A percentile compares a stretch with the other conserved stretches of the same genome.
These are phyloP conservation scores for Gossypium ekmanianum DNA, from an alignment of 345 rosid genomes.

Conservation along the genomic window DNA sequence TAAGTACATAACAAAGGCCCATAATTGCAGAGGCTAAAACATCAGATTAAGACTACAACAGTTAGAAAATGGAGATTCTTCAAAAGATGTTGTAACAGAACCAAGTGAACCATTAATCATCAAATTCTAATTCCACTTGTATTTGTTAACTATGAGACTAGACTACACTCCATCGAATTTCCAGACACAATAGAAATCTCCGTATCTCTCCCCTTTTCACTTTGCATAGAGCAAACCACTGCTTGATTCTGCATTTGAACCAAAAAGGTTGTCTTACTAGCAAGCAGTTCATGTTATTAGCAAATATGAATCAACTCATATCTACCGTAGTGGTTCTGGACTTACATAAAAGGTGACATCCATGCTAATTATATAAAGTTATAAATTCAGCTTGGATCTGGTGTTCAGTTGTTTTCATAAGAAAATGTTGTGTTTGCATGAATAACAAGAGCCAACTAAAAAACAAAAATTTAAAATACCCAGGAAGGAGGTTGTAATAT, in stretches of 20 bases:
- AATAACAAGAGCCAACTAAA: not conserved
- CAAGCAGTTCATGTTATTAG: not conserved
- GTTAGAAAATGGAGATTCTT: not conserved
- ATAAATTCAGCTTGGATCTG: not conserved
- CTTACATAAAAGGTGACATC: not conserved
- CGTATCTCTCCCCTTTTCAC: not conserved
- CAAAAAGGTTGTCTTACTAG: not conserved
- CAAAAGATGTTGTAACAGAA: not conserved
- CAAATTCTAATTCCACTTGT: not conserved
- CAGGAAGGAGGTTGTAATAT: not conserved
- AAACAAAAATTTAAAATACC: not conserved
- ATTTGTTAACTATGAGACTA: slow-evolving; percentile 1
- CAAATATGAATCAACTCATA: not conserved
- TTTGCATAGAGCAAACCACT: not conserved
- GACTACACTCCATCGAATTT: not conserved
- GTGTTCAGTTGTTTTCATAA: not conserved
- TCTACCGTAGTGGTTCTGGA: not conserved
- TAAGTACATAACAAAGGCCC: not conserved
- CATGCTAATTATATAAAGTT: not conserved
- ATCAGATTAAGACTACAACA: not conserved
- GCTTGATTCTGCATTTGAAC: not conserved
- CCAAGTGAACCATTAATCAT: not conserved
- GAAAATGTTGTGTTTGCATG: not conserved
- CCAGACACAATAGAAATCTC: not conserved
- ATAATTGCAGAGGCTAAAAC: not conserved